A percentile compares a stretch with the other conserved stretches of the same genome.
These are phyloP conservation scores for Botrytis byssoidea DNA, from an alignment of 2,329 filamentous ascomycete genomes.

Conservation along the genomic window DNA sequence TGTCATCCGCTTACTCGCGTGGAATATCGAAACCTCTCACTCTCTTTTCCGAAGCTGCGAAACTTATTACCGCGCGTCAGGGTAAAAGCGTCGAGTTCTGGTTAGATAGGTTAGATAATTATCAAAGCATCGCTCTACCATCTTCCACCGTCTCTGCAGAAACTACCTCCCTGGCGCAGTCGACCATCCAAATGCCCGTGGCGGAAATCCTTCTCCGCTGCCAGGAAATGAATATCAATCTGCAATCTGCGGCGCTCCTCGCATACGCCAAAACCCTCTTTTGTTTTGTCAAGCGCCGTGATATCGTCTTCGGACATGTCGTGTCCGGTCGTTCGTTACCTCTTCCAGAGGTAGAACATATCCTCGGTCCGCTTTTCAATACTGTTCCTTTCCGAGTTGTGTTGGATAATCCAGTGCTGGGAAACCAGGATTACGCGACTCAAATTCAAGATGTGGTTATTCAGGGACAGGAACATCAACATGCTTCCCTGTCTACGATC, in stretches of 20 bases:
- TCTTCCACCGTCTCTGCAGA: not conserved
- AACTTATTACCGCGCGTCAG: conserved; percentile 2
- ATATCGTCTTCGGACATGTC: conserved; percentile 47
- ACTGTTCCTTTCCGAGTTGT: conserved; percentile 32
- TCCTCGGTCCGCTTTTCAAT: conserved; percentile 37
- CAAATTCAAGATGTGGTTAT: conserved; percentile 9
- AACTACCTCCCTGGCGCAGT: not conserved
- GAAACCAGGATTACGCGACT: conserved; percentile 21
- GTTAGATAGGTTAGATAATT: not conserved
- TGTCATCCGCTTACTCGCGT: not conserved
- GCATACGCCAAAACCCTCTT: conserved; percentile 9
- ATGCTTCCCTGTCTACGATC: conserved; percentile 13
- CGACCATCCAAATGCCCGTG: not conserved
- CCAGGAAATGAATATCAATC: conserved; percentile 1
- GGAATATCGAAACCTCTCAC: not conserved
- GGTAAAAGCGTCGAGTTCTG: conserved; percentile 8
- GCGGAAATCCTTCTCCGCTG: not conserved
- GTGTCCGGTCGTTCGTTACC: conserved; percentile 42
- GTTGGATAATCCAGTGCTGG: conserved; percentile 22
- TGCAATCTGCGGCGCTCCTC: conserved; percentile 8
- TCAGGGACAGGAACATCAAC: conserved; percentile 10
- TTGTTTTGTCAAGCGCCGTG: conserved; percentile 36
- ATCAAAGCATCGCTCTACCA: not conserved
- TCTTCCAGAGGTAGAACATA: conserved; percentile 34
- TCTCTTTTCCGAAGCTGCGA: not conserved